Base-by-base conservation (phyloP, 352 stramenopile species). In the Phytophthora chlamydospora region DNA sequence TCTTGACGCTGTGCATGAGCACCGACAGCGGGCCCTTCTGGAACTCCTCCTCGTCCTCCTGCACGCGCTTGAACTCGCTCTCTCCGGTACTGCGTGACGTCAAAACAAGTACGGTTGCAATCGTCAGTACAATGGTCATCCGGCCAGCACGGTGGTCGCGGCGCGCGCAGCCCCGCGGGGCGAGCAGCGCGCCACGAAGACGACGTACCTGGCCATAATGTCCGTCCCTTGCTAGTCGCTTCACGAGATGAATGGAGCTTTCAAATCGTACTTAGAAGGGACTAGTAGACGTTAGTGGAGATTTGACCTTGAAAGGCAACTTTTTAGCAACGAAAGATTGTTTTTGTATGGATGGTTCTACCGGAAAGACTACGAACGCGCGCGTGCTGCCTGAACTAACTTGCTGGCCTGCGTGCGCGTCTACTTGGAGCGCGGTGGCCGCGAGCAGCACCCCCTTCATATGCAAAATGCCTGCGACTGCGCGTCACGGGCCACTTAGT, bases 1-100 rank as follows among this genome's bases (percentile, higher is more conserved):
- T 97, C 75, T 98, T 98, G 16, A 99, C 97, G 66, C 95, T 98
- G 54, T 99, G 94, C 87, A 98, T 98, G 46, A 99, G 85, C 54
- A 99, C 90, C 29, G 89, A 98, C 34, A 99, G 90, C 51, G 97
- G 97, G 14, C 97, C 97, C 48, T 96, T 97, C 66, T 98, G 93
- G 71, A 99, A 98, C 67, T 98, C 93, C 58, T 97, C 83, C 68
- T 97, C 87, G 61, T 96, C 81, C 66, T 96, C 80, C 75, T 95
- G 78, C 58, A 92, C 85, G 54, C 83, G 81, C 82, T 95, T 95
- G 71, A 88, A 93, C 52, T 95, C 88, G 53, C 59, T 57, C 38
- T 69, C 68, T 54, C 64, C 71, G 24, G 51, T 75, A 49, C 71
- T 73, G 31, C 11, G 43, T 13, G 16, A 4, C 29, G 10, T 13